A percentile compares a stretch with the other conserved stretches of the same genome.
Evolutionary conservation across 2,329 filamentous ascomycete genomes (phyloP).

Genomic region (Cyphellophora attinorum): DNA sequence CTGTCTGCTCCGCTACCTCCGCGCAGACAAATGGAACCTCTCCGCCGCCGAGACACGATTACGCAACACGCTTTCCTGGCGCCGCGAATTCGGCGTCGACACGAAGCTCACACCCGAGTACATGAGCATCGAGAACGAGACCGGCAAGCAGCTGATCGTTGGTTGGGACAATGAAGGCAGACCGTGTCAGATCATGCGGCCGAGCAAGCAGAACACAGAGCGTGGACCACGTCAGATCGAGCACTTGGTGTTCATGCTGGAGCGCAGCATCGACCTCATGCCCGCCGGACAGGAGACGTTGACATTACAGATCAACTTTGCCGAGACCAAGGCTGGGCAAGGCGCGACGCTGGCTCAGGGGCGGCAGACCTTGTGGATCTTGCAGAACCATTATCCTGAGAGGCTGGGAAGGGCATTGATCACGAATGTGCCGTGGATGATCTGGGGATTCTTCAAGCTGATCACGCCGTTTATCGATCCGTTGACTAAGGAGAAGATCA

Average conservation of each 20-base stretch:
- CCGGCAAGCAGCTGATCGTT: constrained; percentile 83
- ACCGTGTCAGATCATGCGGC: constrained; percentile 86
- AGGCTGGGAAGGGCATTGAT: constrained; percentile 80
- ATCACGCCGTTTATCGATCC: constrained; percentile 96
- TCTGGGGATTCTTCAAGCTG: constrained; percentile 90
- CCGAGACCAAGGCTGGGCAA: constrained; percentile 62
- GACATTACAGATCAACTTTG: constrained; percentile 85
- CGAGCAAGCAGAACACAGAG: constrained; percentile 86
- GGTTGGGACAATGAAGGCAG: constrained; percentile 78
- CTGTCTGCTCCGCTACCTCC: constrained; percentile 84
- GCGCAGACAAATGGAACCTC: constrained; percentile 83
- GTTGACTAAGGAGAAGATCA: constrained; percentile 84
- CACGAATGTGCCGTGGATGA: constrained; percentile 85
- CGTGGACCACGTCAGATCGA: constrained; percentile 77
- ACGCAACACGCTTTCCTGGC: constrained; percentile 73
- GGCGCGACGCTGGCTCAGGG: constrained; percentile 70
- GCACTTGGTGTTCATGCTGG: constrained; percentile 92
- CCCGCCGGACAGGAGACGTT: constrained; percentile 77
- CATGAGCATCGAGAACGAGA: constrained; percentile 89
- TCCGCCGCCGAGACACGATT: constrained; percentile 70
- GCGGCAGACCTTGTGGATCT: constrained; percentile 75
- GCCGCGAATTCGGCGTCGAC: constrained; percentile 81
- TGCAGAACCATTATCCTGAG: constrained; percentile 95
- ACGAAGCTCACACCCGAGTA: constrained; percentile 67
- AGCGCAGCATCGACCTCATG: constrained; percentile 80